phyloP scores from a whole-genome alignment of 192 early-diverging fungal genomes.

The Gamsiella multidivaricata region DNA sequence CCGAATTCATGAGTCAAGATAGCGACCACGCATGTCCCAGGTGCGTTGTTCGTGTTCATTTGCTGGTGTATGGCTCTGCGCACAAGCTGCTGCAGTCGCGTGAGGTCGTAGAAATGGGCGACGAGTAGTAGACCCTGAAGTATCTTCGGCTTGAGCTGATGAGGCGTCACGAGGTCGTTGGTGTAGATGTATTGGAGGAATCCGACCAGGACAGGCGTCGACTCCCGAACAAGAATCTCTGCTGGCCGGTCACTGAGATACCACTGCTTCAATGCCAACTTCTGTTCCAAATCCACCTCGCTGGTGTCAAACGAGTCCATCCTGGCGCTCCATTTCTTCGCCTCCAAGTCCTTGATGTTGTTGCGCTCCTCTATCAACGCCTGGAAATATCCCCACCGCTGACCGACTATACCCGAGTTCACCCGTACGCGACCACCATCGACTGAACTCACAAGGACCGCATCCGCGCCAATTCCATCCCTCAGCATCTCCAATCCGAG shows the following conservation, averaged over 20 bases:
- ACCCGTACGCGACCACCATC: constrained; percentile 46
- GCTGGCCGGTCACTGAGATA: constrained; percentile 12
- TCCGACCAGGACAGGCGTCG: constrained; percentile 41
- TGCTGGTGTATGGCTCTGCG: constrained; percentile 22
- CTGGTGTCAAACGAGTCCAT: not conserved
- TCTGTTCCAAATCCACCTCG: not conserved
- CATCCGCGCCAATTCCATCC: constrained; percentile 43
- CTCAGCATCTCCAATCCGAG: constrained; percentile 41
- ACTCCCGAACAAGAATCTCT: constrained; percentile 25
- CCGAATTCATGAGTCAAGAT: constrained; percentile 47
- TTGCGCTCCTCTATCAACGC: constrained; percentile 23
- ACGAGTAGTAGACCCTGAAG: constrained; percentile 33
- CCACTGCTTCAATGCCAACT: constrained; percentile 2
- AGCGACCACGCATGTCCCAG: constrained; percentile 35
- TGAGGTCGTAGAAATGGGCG: constrained; percentile 40
- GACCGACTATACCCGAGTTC: constrained; percentile 49
- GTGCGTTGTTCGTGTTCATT: constrained; percentile 38
- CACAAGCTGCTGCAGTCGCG: constrained; percentile 40
- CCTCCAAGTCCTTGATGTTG: not conserved
- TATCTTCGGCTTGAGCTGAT: constrained; percentile 38
- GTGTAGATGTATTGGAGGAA: constrained; percentile 50
- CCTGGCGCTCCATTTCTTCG: not conserved
- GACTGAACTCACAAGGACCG: constrained; percentile 37
- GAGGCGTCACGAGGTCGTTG: constrained; percentile 37
- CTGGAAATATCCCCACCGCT: constrained; percentile 51